Conservation (phyloP, 352 stramenopile genomes). For the Halophytophthora polymorphica region DNA sequence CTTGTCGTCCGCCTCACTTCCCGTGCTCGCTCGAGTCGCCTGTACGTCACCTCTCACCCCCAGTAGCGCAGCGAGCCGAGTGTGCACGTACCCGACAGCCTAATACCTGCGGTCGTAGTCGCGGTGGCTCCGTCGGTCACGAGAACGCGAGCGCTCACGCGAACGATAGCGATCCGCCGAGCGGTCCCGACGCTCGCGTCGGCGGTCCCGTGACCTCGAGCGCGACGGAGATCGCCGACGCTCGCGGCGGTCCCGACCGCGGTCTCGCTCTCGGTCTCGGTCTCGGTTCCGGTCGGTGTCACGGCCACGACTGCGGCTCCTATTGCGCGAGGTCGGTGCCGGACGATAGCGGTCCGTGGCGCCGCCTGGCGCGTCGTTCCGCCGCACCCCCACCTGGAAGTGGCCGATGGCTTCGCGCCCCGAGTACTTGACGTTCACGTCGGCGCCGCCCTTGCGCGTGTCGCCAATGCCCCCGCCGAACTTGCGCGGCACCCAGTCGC, state of each 20-base stretch:
- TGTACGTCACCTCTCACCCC: background rate
- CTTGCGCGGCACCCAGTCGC: constrained; percentile 93
- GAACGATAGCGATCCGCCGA: constrained; percentile 22
- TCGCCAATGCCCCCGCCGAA: constrained; percentile 94
- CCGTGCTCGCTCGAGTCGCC: background rate
- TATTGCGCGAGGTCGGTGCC: constrained; percentile 17
- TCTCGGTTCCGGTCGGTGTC: constrained; percentile 3
- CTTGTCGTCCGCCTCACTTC: background rate
- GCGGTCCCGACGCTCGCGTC: constrained; percentile 12
- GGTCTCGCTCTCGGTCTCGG: constrained; percentile 11
- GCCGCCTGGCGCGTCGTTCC: constrained; percentile 26
- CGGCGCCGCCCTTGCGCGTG: constrained; percentile 67
- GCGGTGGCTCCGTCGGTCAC: constrained; percentile 46
- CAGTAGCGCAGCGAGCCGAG: background rate
- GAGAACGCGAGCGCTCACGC: constrained; percentile 36
- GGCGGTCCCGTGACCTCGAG: constrained; percentile 29
- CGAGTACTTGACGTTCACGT: constrained; percentile 88
- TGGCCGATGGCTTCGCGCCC: constrained; percentile 45
- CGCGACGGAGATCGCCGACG: constrained; percentile 34
- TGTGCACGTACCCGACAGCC: background rate
- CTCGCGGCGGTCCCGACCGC: constrained; percentile 17
- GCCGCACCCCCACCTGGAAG: constrained; percentile 27
- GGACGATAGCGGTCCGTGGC: constrained; percentile 33
- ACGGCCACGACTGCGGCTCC: constrained; percentile 5
- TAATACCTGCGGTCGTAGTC: constrained; percentile 49